Evolutionary conservation across 192 early-diverging fungal genomes (phyloP), one percentile per base, ranked within the genome.

Genomic region (Backusella tarrabulga): DNA sequence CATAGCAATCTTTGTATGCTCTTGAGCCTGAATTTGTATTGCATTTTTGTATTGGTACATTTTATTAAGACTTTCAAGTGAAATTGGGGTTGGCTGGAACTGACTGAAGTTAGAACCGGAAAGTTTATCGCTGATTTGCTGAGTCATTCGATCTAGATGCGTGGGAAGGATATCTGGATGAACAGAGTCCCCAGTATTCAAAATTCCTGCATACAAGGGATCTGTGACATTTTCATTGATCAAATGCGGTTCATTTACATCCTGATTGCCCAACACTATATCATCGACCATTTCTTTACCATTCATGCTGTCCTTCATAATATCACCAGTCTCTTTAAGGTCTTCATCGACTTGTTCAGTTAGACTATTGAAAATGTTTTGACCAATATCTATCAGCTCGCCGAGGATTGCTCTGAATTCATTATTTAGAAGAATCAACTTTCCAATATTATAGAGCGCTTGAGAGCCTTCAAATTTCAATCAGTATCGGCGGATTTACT

Each of bases 361-460:
- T 4, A 72, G 15, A 19, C 29, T 72, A 6, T 6, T 34, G 19
- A 72, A 72, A 35, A 83, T 71, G 32, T 83, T 81, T 66, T 71
- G 79, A 35, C 79, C 76, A n/a, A 85, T 56, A 26, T 74, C 54
- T 23, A 85, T 68, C 26, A 85, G 63, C 21, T 85, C 84, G 21
- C 80, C 63, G 1, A 85, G 34, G 56, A 85, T 73, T 40, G 50
- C 2, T 26, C 84, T 40, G 40, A 85, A 85, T 11, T 85, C 84
- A 3, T 81, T 36, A 63, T 85, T 83, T 11, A 81, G 76, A 2
- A 81, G 80, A 26, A 85, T 67, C 23, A 85, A 42, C 34, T 80
- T 83, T 38, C 77, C 84, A n/a, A 85, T 79, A 2, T 79, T 63
- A 23, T 72, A 75, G 11, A 75, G 21, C 14, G 74, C 56, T 15